Conservation (phyloP, 2,329 filamentous ascomycete species). For the Trichoderma cornu-damae region DNA sequence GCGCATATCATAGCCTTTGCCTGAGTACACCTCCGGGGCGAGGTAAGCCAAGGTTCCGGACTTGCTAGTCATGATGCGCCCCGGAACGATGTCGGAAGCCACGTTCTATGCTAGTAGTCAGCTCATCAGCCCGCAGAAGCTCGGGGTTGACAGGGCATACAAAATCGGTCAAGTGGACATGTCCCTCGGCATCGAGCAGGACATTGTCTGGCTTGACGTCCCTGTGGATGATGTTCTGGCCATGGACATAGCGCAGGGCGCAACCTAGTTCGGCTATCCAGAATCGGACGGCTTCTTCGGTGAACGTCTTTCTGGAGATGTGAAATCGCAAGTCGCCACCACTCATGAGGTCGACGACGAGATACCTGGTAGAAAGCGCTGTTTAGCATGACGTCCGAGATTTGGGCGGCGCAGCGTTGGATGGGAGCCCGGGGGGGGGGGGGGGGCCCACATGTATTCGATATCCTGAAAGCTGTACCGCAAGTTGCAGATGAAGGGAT, state of each 20-base stretch:
- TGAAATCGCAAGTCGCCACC: constrained; percentile 95
- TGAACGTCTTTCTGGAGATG: constrained; percentile 96
- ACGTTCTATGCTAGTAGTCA: constrained; percentile 66
- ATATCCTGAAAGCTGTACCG: constrained; percentile 99
- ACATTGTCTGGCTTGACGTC: constrained; percentile 93
- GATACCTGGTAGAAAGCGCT: constrained; percentile 58
- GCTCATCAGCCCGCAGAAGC: constrained; percentile 1
- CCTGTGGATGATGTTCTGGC: constrained; percentile 81
- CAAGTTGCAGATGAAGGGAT: constrained; percentile 96
- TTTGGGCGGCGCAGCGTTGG: background rate
- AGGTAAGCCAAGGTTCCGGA: constrained; percentile 95
- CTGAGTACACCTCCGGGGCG: constrained; percentile 89
- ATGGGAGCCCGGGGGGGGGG: no score
- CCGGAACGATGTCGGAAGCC: constrained; percentile 82
- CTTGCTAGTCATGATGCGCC: constrained; percentile 84
- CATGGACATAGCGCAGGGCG: constrained; percentile 80
- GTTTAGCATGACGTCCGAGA: background rate
- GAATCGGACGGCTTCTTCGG: constrained; percentile 91
- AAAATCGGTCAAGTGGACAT: constrained; percentile 97
- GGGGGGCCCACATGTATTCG: constrained; percentile 78
- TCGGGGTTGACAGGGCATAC: constrained; percentile 48
- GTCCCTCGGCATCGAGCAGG: constrained; percentile 78
- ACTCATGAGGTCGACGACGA: constrained; percentile 97
- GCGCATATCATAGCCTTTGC: constrained; percentile 80
- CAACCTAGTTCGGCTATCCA: constrained; percentile 96